Evolutionary conservation across 2,329 filamentous ascomycete species (phyloP).

Genomic region (Apiospora marii): DNA sequence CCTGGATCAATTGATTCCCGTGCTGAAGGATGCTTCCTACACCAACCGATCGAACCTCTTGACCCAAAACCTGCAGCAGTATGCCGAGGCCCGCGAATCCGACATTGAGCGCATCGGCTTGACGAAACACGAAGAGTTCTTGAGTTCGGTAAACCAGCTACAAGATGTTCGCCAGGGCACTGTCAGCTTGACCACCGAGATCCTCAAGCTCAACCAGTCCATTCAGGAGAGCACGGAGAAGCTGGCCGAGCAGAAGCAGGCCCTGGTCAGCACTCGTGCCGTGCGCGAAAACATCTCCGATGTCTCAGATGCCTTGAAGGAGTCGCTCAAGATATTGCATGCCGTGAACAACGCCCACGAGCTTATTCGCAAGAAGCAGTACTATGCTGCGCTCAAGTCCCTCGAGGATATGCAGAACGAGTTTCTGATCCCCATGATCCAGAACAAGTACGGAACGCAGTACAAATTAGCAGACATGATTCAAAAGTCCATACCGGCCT

Average conservation of each 20-base stretch:
- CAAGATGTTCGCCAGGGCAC: constrained; percentile 91
- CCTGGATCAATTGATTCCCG: constrained; percentile 92
- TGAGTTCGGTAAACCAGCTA: constrained; percentile 92
- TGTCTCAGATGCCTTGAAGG: constrained; percentile 84
- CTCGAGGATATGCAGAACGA: constrained; percentile 97
- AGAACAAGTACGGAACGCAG: constrained; percentile 88
- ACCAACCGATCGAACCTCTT: constrained; percentile 77
- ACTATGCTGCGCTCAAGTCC: constrained; percentile 92
- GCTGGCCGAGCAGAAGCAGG: constrained; percentile 92
- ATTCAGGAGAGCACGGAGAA: constrained; percentile 96
- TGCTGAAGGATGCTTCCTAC: constrained; percentile 87
- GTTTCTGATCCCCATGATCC: constrained; percentile 76
- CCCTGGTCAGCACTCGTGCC: constrained; percentile 88
- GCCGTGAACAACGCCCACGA: constrained; percentile 96
- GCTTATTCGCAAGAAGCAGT: constrained; percentile 88
- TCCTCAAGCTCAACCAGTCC: constrained; percentile 89
- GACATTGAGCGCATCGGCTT: constrained; percentile 96
- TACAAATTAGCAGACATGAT: constrained; percentile 96
- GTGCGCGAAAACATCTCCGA: constrained; percentile 97
- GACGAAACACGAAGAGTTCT: constrained; percentile 96
- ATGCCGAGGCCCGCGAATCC: constrained; percentile 84
- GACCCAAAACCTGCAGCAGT: constrained; percentile 79
- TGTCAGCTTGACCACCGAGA: constrained; percentile 86
- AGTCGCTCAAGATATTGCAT: constrained; percentile 89
- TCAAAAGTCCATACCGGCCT: constrained; percentile 92